Evolutionary conservation across 805 yeast species (phyloP).

Genomic region (Spathaspora passalidarum): DNA sequence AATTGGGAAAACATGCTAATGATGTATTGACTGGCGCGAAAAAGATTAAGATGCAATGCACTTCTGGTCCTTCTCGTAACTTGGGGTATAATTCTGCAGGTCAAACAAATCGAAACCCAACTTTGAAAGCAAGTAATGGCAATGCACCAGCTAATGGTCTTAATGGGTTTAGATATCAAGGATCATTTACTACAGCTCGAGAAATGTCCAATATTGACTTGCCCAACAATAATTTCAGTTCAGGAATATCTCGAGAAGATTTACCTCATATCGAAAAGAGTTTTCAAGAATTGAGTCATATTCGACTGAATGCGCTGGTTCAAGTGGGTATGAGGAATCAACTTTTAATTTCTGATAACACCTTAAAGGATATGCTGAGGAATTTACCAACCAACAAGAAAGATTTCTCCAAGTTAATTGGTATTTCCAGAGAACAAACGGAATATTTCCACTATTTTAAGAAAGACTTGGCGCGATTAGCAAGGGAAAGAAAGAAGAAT

Average conservation of each 20-base stretch:
- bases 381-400: conserved; percentile 49
- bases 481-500: conserved; percentile 27
- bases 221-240: conserved; percentile 16
- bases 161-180: conserved; percentile 15
- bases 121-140: not conserved
- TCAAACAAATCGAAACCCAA: not conserved
- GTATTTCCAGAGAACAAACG: conserved; percentile 28
- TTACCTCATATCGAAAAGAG: conserved; percentile 22
- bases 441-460: conserved; percentile 39
- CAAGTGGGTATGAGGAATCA: conserved; percentile 31
- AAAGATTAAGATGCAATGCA: conserved; percentile 52
- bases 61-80: conserved; percentile 11
- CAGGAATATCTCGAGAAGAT: conserved; percentile 15
- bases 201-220: conserved; percentile 16
- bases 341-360: conserved; percentile 21
- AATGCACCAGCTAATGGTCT: not conserved
- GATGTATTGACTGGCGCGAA: conserved; percentile 43
- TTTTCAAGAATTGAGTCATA: conserved; percentile 35
- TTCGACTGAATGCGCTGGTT: conserved; percentile 42
- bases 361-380: conserved; percentile 54
- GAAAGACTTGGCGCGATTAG: conserved; percentile 27
- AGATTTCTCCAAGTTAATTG: conserved; percentile 42
- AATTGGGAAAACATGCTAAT: conserved; percentile 55
- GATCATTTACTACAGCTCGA: conserved; percentile 18
- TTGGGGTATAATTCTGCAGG: not conserved